Evolutionary conservation across 1,139 yeast species (phyloP).

Genomic region (Blastobotrys ciferrii): DNA sequence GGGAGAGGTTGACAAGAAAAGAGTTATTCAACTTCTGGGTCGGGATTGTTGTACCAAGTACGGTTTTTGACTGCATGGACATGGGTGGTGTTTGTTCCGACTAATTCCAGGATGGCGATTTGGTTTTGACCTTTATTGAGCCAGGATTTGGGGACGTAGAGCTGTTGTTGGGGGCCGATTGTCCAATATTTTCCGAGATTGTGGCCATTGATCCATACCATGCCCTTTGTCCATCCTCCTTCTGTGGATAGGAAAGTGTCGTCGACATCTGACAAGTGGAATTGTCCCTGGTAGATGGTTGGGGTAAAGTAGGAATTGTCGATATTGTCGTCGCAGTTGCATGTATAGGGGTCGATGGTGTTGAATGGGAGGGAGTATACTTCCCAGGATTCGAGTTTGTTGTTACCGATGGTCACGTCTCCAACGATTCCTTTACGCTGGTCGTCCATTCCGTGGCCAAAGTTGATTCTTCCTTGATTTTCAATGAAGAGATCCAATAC

Average conservation of each 20-base stretch:
- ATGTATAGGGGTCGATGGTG: not conserved
- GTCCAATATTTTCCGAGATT: constrained; percentile 13
- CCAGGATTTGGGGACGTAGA: constrained; percentile 10
- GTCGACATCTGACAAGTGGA: constrained; percentile 5
- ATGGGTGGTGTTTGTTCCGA: constrained; percentile 1
- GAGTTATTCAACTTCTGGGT: constrained; percentile 1
- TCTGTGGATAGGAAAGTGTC: constrained; percentile 11
- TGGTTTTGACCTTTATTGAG: constrained; percentile 2
- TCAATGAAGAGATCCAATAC: constrained; percentile 11
- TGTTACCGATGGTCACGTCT: constrained; percentile 8
- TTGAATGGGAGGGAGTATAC: constrained; percentile 4
- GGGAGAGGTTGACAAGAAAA: no score
- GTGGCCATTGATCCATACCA: constrained; percentile 15
- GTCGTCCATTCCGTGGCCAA: constrained; percentile 3
- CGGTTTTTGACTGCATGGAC: constrained; percentile 7
- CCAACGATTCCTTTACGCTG: constrained; percentile 14
- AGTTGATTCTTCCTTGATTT: constrained; percentile 15
- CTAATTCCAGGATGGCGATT: constrained; percentile 9
- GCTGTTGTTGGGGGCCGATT: constrained; percentile 15
- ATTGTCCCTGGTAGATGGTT: constrained; percentile 9
- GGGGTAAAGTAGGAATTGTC: constrained; percentile 6
- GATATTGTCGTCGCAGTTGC: not conserved
- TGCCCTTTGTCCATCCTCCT: constrained; percentile 12
- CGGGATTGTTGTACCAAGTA: constrained; percentile 12
- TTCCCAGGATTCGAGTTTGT: constrained; percentile 7